These are phyloP conservation scores for Leccinum aurantiacum DNA, from an alignment of 768 basidiomycete genomes.

Conservation along the genomic window DNA sequence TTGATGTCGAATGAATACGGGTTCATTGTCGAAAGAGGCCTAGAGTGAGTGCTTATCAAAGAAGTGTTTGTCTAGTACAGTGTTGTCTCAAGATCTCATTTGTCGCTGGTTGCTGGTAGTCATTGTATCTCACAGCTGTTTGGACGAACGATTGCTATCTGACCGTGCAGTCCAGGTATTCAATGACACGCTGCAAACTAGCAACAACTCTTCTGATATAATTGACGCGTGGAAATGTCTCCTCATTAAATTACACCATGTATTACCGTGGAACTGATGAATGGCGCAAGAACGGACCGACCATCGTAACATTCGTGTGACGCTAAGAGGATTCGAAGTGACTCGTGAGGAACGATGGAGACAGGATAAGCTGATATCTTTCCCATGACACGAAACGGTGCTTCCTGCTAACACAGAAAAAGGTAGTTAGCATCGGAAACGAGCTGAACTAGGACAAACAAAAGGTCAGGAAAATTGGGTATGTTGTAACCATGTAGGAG, in stretches of 20 bases:
- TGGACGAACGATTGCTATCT: not conserved
- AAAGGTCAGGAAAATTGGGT: slow-evolving; percentile 22
- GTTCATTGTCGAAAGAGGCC: slow-evolving; percentile 13
- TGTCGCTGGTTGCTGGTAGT: not conserved
- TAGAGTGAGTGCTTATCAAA: not conserved
- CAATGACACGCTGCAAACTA: not conserved
- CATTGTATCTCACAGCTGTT: not conserved
- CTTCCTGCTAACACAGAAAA: slow-evolving; percentile 7
- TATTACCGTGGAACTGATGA: slow-evolving; percentile 4
- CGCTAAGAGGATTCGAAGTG: not conserved
- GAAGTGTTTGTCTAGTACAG: not conserved
- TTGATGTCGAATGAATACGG: slow-evolving; percentile 18
- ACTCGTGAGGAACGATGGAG: not conserved
- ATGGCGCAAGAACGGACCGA: slow-evolving; percentile 4
- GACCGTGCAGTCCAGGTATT: not conserved
- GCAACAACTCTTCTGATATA: not conserved
- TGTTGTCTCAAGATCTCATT: not conserved
- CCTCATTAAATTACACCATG: slow-evolving; percentile 15
- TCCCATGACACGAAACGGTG: not conserved
- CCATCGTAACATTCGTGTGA: not conserved
- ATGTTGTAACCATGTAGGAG: slow-evolving; percentile 65
- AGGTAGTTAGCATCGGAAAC: slow-evolving; percentile 11
- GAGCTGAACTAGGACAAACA: slow-evolving; percentile 2
- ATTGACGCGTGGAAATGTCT: slow-evolving; percentile 1
- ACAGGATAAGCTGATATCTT: slow-evolving; percentile 1